Conservation (phyloP, 257 asterid species). For the Solanum bulbocastanum region DNA sequence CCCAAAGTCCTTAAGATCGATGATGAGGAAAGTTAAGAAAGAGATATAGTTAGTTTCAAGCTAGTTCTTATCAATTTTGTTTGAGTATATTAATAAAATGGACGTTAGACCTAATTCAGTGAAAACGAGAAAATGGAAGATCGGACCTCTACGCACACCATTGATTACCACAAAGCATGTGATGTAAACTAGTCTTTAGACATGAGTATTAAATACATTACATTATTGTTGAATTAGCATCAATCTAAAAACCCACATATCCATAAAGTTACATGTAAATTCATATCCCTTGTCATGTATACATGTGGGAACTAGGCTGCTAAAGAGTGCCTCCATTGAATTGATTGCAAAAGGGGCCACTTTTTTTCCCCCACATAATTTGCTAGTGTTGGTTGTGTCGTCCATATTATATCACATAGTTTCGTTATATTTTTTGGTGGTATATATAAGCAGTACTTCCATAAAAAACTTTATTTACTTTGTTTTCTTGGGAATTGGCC, state of each 20-base stretch:
- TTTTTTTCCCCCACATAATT: background rate
- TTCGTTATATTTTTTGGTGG: background rate
- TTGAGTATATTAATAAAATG: background rate
- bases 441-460: background rate
- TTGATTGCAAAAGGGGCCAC: background rate
- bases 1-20: background rate
- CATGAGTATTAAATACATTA: background rate
- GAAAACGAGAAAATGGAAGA: background rate
- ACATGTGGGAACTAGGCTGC: conserved; percentile 5
- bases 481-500: background rate
- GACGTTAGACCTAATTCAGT: background rate
- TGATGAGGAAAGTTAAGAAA: background rate
- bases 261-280: background rate
- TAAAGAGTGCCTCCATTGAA: background rate
- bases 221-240: background rate
- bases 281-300: background rate
- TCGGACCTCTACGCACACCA: background rate
- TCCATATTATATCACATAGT: background rate
- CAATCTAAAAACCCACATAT: background rate
- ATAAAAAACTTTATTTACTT: background rate
- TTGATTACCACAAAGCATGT: background rate
- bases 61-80: background rate
- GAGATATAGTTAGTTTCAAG: background rate
- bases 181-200: background rate
- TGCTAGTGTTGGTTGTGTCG: background rate